A percentile compares a stretch with the other conserved stretches of the same genome.
Evolutionary conservation across 2,329 filamentous ascomycete species (phyloP).

Genomic region (Aspergillus uvarum): DNA sequence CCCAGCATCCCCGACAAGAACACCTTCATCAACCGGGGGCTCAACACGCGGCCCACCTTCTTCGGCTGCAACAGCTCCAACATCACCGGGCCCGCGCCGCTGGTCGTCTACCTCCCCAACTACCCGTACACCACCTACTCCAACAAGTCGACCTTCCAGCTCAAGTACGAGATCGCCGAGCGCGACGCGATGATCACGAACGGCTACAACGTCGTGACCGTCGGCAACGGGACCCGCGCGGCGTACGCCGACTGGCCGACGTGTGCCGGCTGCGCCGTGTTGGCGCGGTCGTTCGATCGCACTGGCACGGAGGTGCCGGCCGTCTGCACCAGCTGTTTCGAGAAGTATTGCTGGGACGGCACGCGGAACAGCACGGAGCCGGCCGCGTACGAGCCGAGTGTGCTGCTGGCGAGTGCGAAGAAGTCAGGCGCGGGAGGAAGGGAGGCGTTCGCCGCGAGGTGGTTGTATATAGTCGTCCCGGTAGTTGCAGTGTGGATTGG

Average conservation of each 20-base stretch:
- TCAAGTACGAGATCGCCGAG: constrained; percentile 61
- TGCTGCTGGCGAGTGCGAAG: background rate
- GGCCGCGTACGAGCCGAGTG: constrained; percentile 11
- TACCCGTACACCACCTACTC: constrained; percentile 72
- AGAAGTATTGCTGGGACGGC: constrained; percentile 89
- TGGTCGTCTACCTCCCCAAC: constrained; percentile 88
- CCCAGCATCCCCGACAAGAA: constrained; percentile 70
- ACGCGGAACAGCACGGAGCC: constrained; percentile 46
- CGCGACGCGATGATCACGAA: constrained; percentile 83
- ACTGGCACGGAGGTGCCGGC: constrained; percentile 69
- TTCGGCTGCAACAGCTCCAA: constrained; percentile 74
- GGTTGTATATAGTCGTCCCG: background rate
- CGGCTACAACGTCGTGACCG: constrained; percentile 80
- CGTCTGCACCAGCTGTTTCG: constrained; percentile 74
- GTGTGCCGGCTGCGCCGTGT: constrained; percentile 84
- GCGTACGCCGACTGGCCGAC: constrained; percentile 63
- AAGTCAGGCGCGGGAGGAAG: background rate
- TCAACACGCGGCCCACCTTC: constrained; percentile 74
- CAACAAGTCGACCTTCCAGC: constrained; percentile 77
- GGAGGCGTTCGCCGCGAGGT: too few relatives aligned
- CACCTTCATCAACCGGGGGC: constrained; percentile 73
- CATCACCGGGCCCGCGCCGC: constrained; percentile 49
- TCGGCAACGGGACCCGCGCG: constrained; percentile 76
- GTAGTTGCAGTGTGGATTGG: background rate
- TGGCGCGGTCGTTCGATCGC: constrained; percentile 71